Evolutionary conservation across 805 yeast species (phyloP), one percentile per base, ranked within the genome.

Genomic region (Candida rishiriensis): DNA sequence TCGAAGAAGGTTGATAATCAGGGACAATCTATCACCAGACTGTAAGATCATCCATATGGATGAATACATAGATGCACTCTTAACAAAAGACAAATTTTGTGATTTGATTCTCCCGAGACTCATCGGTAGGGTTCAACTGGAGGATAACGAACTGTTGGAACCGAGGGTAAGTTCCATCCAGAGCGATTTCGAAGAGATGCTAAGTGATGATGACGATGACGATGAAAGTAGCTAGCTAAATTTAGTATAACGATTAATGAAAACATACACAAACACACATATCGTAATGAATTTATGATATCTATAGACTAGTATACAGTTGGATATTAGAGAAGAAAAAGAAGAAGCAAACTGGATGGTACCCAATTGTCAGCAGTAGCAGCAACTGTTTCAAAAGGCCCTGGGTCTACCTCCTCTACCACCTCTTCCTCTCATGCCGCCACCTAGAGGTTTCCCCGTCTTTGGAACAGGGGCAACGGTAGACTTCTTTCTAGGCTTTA

Each of bases 31-130:
- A 14, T 65, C 60, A 40, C 64, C 70, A 10, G 60, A 64, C 51
- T 64, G 71, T 53, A 66, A 59, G 30, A 61, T 79, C 42, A 65
- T 69, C 5, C 74, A 79, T 55, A 71, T 91, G 66, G 98, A 91
- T 61, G 91, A 83, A 57, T 76, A 83, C 56, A 75, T 80, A 0
- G 96, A 91, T 54, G 64, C 66, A 34, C 59, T 91, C 38, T 60
- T 84, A 21, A 67, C 57, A 1, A 69, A 74, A 31, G 78, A 76
- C 33, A 72, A 88, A 47, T 83, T 85, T 16, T 76, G 85, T 52
- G 97, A 87, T 39, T 66, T 89, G 41, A 78, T 86, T 2, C 58
- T 91, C 39, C 96, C 96, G 0, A 50, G 88, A 51, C 49, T 88
- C 58, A 61, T 61, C 3, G 63, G 62, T 3, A 56, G 83, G 34